Base-by-base conservation (phyloP, 106 monocot species). In the Apostasia shenzhenica region DNA sequence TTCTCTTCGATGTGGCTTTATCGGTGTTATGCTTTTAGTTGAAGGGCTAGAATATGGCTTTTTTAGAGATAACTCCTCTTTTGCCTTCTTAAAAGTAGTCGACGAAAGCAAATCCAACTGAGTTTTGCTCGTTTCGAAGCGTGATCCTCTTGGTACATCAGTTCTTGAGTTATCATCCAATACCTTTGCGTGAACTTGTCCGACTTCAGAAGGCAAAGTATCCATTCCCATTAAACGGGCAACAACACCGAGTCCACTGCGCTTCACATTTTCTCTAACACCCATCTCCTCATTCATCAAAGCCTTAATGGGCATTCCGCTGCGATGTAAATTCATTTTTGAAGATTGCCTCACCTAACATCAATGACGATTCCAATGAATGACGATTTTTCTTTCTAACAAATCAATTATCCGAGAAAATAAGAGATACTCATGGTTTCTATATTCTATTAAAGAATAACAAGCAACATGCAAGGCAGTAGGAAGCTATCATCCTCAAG, bases 211-310 rank as follows among this genome's bases (percentile, higher is more conserved):
- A 51, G 87, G 85, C 48, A 87, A 63, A 51, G 71, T 45, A 47
- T 88, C 85, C 85, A 94, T 87, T 38, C 85, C 90, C 94, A 94
- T 94, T 54, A 90, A 79, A 46, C 83, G 85, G 57, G 90, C 90
- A 70, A 88, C 76, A 51, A 94, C 85, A 68, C 85, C 73, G 1
- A 81, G 90, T 65, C 77, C 52, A 41, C 59, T 83, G 12, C 26
- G 69, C 48, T 55, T 54, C 37, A 58, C 53, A 41, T 62, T 79
- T 58, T 64, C 38, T 73, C 57, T 66, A 55, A 68, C 66, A 40
- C 63, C 70, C 40, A 83, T 75, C 66, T 88, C 83, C 63, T 78
- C 70, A 51, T 72, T 81, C 48, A 82, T 82, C 53, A 80, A 56
- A 56, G 45, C 84, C 44, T 77, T 79, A 9, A 88, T 73, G 11